Evolutionary conservation across 208 protist genomes (phyloP).

Genomic region (Angomonas ambiguus): DNA sequence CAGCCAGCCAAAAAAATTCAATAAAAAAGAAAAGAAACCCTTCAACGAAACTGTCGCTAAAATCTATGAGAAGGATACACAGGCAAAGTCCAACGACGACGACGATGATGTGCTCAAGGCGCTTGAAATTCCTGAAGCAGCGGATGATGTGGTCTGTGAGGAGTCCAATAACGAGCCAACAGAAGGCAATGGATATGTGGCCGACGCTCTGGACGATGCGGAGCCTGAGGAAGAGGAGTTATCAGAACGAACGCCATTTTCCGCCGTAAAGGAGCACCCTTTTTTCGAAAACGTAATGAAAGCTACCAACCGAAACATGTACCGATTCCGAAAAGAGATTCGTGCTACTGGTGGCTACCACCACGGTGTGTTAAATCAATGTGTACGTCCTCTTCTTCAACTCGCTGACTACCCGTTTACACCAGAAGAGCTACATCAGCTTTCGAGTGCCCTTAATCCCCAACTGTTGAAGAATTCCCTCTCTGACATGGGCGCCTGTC

Average conservation of each 20-base stretch:
- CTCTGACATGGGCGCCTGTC: slow-evolving; percentile 42
- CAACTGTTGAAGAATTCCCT: slow-evolving; percentile 61
- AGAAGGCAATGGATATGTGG: slow-evolving; percentile 9
- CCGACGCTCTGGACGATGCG: slow-evolving; percentile 3
- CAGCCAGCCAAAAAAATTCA: background rate
- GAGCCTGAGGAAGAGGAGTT: slow-evolving; percentile 4
- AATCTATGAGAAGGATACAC: background rate
- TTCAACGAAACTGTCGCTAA: background rate
- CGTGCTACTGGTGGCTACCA: slow-evolving; percentile 58
- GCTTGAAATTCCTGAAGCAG: slow-evolving; percentile 3
- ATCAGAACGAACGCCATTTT: slow-evolving; percentile 13
- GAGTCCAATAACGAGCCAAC: background rate
- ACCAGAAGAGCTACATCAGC: slow-evolving; percentile 41
- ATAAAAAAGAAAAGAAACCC: background rate
- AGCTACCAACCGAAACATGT: slow-evolving; percentile 70
- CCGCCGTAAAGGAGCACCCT: slow-evolving; percentile 55
- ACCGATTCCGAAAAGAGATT: slow-evolving; percentile 68
- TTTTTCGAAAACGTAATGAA: slow-evolving; percentile 76
- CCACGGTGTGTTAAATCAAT: slow-evolving; percentile 61
- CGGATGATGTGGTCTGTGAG: background rate
- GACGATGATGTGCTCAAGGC: slow-evolving; percentile 19
- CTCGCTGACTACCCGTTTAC: slow-evolving; percentile 86
- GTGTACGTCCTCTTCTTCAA: slow-evolving; percentile 81
- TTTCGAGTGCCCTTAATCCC: slow-evolving; percentile 61
- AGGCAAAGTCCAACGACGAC: background rate